phyloP scores from a whole-genome alignment of 108 stramenopile species.

The Cyclotella sp. region DNA sequence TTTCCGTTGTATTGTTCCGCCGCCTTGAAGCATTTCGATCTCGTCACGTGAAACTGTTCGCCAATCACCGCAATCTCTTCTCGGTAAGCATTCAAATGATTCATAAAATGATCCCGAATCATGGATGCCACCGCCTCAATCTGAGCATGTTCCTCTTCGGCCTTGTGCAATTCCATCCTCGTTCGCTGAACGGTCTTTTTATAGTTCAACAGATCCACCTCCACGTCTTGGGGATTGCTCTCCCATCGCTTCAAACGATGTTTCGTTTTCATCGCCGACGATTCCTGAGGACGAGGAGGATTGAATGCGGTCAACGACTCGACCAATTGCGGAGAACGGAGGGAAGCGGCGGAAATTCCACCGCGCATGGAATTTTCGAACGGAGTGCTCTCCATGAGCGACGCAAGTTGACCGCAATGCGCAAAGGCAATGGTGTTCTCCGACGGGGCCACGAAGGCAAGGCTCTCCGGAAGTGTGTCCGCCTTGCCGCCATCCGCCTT shows the following conservation, averaged over 20 bases:
- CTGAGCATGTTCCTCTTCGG: slow-evolving; percentile 59
- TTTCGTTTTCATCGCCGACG: slow-evolving; percentile 76
- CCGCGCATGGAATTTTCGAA: slow-evolving; percentile 36
- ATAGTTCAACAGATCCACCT: slow-evolving; percentile 78
- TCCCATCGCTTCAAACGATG: slow-evolving; percentile 87
- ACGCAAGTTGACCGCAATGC: slow-evolving; percentile 37
- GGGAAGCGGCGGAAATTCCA: background rate
- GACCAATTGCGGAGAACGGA: slow-evolving; percentile 61
- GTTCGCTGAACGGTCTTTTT: slow-evolving; percentile 80
- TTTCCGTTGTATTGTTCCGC: slow-evolving; percentile 64
- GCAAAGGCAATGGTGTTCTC: slow-evolving; percentile 52
- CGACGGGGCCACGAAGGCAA: slow-evolving; percentile 30
- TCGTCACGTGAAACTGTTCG: slow-evolving; percentile 53
- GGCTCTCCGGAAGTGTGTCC: background rate
- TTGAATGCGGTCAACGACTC: slow-evolving; percentile 80
- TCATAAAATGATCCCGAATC: slow-evolving; percentile 69
- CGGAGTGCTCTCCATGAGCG: slow-evolving; percentile 49
- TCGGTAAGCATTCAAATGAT: slow-evolving; percentile 58
- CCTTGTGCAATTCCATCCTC: slow-evolving; percentile 68
- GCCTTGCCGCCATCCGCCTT: background rate
- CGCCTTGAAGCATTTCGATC: slow-evolving; percentile 64
- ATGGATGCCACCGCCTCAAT: slow-evolving; percentile 66
- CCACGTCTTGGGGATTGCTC: slow-evolving; percentile 75
- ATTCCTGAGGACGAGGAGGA: slow-evolving; percentile 90
- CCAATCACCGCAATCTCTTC: slow-evolving; percentile 63